Evolutionary conservation across 371 early-diverging fungal species (phyloP), one percentile per base, ranked within the genome.

Genomic region (Mucor indicus): DNA sequence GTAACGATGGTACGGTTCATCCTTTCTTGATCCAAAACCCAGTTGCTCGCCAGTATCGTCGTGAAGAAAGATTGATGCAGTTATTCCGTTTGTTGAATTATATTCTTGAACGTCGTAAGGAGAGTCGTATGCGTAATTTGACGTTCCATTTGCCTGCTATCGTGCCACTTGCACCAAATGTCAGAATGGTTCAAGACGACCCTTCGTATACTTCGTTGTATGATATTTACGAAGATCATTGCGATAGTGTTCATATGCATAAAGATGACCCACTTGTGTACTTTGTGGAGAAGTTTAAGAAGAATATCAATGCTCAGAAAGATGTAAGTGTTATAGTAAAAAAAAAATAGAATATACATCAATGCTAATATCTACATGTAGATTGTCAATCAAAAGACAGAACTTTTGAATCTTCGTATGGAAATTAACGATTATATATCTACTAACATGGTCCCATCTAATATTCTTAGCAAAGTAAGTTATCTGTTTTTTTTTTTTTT

Each of bases 11-110:
- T 24, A 85, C 79, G 31, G 51, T 89, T 25, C 84, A 91, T 62
- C 85, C 93, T 8, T 98, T 98, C 68, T 75, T 90, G 43, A 86
- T 98, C 10, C 96, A 98, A 62, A 90, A 95, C 51, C 92, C 93
- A 5, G 85, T 93, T 1, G 79, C 91, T 2, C 77, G 92, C 29
- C 88, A 86, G 45, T 85, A 88, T 57, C 81, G 95, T 30, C 79
- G 98, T 10, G 98, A 99, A 62, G 98, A 98, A 69, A 78, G 95
- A 50, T 81, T 95, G 44, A 76, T 92, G 67, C 98, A 97, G 55
- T 72, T 98, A 24, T 93, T 92, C 72, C 80, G 94, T 33, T 82
- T 95, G 33, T 62, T 98, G 29, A 95, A 97, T 57, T 75, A 85
- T 37, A 84, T 92, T 11, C 60, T 95, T 35, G 92, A 85, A 41